Evolutionary conservation across 2,329 filamentous ascomycete genomes (phyloP), one percentile per base, ranked within the genome.

Genomic region (Paecilomyces fulvus): DNA sequence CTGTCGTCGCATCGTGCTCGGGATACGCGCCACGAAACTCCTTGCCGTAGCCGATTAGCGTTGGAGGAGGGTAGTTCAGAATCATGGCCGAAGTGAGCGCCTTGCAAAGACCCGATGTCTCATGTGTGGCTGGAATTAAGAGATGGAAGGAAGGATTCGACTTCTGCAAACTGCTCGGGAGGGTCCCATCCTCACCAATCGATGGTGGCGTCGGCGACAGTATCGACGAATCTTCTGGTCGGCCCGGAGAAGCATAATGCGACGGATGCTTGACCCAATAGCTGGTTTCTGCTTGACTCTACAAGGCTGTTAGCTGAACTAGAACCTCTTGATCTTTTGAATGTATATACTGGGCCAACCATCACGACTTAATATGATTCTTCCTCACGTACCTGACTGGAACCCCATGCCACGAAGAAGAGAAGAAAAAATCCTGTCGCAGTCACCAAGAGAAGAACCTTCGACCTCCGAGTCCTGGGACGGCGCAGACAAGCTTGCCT

Each of bases 41-140:
- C 57, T 65, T 68, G 50, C 63, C 63, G 23, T 79, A 79, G 51
- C 77, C 76, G 58, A 84, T 71, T 30, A 83, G 64, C 1, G 79
- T 82, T 6, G 82, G 80, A 12, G 81, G 78, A 9, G 83, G 83
- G 55, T 83, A 85, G 58, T 80, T 77, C 43, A 84, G 70, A n/a
- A 84, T 74, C 68, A 82, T 81, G 1, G 80, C 77, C 1, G 81
- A 83, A 11, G 83, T 70, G 11, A 83, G 64, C 1, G 80, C 79
- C 61, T 80, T 81, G 72, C 83, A 85, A 46, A 84, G 74, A n/a
- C 77, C 74, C 17, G 74, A 61, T 33, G 76, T 78, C 48, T 74
- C 73, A n/a, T 72, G 70, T 37, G 73, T 72, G 5, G 79, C 75
- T 5, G 79, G 77, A 51, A 85, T 73, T 28, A 85, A 66, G 37